Conservation (phyloP, 1,284 basidiomycete genomes). For the Termitomyces sp. region DNA sequence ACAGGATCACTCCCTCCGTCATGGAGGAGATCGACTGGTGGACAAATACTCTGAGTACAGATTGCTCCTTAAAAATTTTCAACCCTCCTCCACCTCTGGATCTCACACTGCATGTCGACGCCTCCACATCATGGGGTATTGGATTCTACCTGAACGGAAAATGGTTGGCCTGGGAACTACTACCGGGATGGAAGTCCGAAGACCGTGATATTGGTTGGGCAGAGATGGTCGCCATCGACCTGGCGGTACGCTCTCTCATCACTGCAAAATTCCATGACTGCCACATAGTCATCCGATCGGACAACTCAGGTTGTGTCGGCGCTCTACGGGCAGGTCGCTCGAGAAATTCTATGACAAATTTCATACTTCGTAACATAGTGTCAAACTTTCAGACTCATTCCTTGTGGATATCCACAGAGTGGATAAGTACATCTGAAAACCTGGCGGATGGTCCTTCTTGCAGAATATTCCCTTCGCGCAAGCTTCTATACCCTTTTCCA, state of each 20-base stretch:
- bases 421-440: too few species aligned
- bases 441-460: too few species aligned
- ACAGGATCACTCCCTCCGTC: neutral
- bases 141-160: conserved; percentile 25
- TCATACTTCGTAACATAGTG: neutral
- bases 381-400: neutral
- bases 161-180: conserved; percentile 22
- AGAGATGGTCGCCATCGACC: neutral
- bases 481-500: too few species aligned
- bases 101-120: neutral
- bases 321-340: neutral
- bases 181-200: conserved; percentile 24
- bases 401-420: too few species aligned
- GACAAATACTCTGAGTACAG: neutral
- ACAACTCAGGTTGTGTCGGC: neutral
- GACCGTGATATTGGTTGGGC: conserved; percentile 35
- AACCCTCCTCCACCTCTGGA: neutral
- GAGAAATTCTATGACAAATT: neutral
- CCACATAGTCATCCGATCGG: neutral
- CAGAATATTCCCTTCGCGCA: too few species aligned
- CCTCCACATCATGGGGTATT: conserved; percentile 24
- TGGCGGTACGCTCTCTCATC: neutral
- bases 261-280: neutral
- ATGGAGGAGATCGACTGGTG: neutral
- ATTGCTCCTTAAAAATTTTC: neutral